Conservation (phyloP, 306 rosid genomes). For the Chamaecrista fasciculata region DNA sequence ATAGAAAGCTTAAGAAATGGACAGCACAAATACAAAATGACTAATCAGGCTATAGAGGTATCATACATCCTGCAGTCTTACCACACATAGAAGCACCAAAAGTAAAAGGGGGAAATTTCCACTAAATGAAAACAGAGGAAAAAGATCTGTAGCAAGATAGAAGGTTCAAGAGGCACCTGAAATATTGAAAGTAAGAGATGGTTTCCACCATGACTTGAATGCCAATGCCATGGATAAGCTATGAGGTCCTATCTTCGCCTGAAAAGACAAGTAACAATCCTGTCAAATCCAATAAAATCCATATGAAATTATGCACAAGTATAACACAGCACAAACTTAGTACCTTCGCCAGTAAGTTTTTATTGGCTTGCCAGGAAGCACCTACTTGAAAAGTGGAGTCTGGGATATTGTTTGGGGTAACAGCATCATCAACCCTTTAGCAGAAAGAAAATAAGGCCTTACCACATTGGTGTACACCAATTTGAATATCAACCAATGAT, state of each 20-base stretch:
- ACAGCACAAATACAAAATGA: background rate
- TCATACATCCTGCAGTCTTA: background rate
- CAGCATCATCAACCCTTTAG: constrained; percentile 62
- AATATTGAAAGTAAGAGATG: constrained; percentile 81
- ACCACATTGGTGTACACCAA: constrained; percentile 21
- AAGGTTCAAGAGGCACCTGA: constrained; percentile 56
- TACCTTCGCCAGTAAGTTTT: constrained; percentile 87
- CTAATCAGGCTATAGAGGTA: constrained; percentile 6
- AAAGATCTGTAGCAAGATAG: constrained; percentile 3
- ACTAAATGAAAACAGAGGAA: background rate
- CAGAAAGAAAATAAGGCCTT: constrained; percentile 26
- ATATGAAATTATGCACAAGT: background rate
- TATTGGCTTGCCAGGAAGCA: constrained; percentile 98
- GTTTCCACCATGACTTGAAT: constrained; percentile 99
- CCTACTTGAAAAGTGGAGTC: constrained; percentile 88
- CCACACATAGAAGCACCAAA: background rate
- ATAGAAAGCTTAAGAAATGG: constrained; percentile 1
- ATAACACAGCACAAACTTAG: constrained; percentile 21
- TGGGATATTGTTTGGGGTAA: constrained; percentile 48
- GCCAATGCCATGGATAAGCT: constrained; percentile 74
- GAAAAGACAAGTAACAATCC: constrained; percentile 32
- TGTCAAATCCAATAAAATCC: constrained; percentile 31
- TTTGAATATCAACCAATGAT: constrained; percentile 4
- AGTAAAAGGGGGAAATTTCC: constrained; percentile 5
- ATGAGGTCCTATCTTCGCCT: constrained; percentile 83